A percentile compares a stretch with the other conserved stretches of the same genome.
Evolutionary conservation across 768 basidiomycete genomes (phyloP).

Genomic region (Mycena haematopus): DNA sequence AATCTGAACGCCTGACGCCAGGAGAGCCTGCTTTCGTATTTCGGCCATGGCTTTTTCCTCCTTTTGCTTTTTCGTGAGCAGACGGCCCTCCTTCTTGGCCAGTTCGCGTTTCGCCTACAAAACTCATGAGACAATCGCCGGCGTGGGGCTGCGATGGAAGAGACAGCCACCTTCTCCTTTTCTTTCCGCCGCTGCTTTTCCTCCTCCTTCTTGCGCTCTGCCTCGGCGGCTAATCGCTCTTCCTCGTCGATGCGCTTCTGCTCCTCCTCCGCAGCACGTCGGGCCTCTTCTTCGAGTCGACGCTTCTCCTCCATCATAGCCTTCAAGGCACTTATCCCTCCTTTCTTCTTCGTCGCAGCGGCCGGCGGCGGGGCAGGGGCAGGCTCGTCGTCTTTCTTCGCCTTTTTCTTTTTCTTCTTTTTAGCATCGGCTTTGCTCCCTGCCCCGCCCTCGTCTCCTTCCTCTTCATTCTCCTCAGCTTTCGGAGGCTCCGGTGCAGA

Average conservation of each 20-base stretch:
- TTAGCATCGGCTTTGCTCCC: slow-evolving; percentile 63
- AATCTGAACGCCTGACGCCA: slow-evolving; percentile 88
- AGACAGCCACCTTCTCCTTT: slow-evolving; percentile 74
- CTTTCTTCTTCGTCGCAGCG: slow-evolving; percentile 69
- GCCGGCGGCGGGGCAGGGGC: slow-evolving; percentile 39
- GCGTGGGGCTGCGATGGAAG: neutral
- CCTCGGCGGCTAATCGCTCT: slow-evolving; percentile 78
- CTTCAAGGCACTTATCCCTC: slow-evolving; percentile 81
- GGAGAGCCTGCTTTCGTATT: slow-evolving; percentile 86
- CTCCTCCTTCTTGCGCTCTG: slow-evolving; percentile 77
- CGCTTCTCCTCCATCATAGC: slow-evolving; percentile 95
- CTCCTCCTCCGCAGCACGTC: slow-evolving; percentile 76
- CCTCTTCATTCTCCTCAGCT: slow-evolving; percentile 64
- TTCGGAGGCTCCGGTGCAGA: slow-evolving; percentile 37
- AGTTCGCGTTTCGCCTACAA: slow-evolving; percentile 86
- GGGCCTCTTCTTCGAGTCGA: slow-evolving; percentile 84
- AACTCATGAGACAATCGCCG: slow-evolving; percentile 6
- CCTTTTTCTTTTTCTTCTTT: slow-evolving; percentile 91
- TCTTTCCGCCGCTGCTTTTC: slow-evolving; percentile 87
- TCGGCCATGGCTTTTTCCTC: slow-evolving; percentile 92
- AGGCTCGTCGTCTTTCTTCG: slow-evolving; percentile 63
- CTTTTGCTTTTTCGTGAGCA: slow-evolving; percentile 98
- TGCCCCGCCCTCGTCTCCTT: slow-evolving; percentile 64
- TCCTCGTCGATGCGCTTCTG: slow-evolving; percentile 86
- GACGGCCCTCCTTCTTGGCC: slow-evolving; percentile 91